Conservation (phyloP, 2,329 filamentous ascomycete species). For the Alternaria brassicicola region DNA sequence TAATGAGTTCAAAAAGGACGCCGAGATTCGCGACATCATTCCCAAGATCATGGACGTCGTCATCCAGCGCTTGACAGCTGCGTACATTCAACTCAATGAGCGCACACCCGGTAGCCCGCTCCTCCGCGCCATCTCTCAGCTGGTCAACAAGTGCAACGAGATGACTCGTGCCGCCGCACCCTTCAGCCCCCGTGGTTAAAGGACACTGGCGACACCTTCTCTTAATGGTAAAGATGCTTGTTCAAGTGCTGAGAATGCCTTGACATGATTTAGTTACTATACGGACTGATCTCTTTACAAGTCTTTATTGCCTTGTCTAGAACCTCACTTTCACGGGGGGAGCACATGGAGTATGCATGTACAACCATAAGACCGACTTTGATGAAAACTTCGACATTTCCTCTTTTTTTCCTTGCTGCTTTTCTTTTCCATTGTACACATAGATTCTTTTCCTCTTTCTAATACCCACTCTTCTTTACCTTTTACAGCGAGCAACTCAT, state of each 20-base stretch:
- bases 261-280: constrained; percentile 3
- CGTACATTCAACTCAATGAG: constrained; percentile 64
- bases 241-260: constrained; percentile 41
- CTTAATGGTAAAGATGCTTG: background rate
- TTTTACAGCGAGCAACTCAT: constrained; percentile 12
- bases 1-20: constrained; percentile 50
- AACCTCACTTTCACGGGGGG: background rate
- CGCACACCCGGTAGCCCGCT: constrained; percentile 59
- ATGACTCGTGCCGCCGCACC: constrained; percentile 33
- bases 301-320: background rate
- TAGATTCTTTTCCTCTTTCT: constrained; percentile 3
- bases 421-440: constrained; percentile 7
- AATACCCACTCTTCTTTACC: constrained; percentile 10
- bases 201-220: background rate
- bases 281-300: background rate
- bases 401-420: background rate
- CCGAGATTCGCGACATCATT: constrained; percentile 62
- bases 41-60: constrained; percentile 67
- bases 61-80: constrained; percentile 60
- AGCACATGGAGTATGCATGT: background rate
- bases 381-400: background rate
- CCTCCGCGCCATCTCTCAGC: constrained; percentile 57
- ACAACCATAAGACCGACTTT: too few species aligned
- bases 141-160: constrained; percentile 48
- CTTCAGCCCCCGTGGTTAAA: constrained; percentile 22